Evolutionary conservation across 2,329 filamentous ascomycete genomes (phyloP), one percentile per base, ranked within the genome.

Genomic region (Coleophoma crateriformis): DNA sequence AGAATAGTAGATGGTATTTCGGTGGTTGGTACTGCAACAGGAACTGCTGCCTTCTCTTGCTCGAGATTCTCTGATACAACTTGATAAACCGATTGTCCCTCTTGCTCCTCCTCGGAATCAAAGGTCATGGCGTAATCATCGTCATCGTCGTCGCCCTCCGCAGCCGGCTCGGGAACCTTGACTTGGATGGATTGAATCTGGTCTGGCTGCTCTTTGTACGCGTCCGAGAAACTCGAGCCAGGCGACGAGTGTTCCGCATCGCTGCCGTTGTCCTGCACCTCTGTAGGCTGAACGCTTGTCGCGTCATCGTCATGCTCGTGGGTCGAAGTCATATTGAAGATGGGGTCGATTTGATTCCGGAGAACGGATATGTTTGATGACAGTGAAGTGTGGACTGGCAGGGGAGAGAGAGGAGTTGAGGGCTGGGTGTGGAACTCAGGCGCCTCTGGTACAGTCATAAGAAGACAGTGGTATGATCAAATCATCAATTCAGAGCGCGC

Each of bases 301-400:
- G 64, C 53, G n/a, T 63, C 49, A 46, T 62, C 51, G 63, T 65
- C 61, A 72, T 78, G 72, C 27, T 44, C 41, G 65, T 81, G 79
- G 54, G 76, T 77, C 48, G 81, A 74, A 49, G 81, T 81, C 65
- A 85, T 82, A 69, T 85, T 84, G 73, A 87, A 85, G 59, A 78
- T 71, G 48, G 82, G 81, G 68, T 88, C 84, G 78, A 82, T 88
- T 70, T 87, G 83, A 64, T 84, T 82, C 64, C 83, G 77, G 62
- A 88, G 73, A 48, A 88, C 78, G 50, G 84, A 82, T 52, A 88
- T 86, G 58, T 81, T 85, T 58, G 81, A 77, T 47, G 84, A 82
- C 67, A 84, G 79, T 57, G 84, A 77, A 57, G 84, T 73, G 67
- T 87, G 82, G 60, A 87, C 68, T 58, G 85, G 85, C 60, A 84